phyloP scores from a whole-genome alignment of 495 filamentous ascomycete genomes.

The Lepidopterella palustris region DNA sequence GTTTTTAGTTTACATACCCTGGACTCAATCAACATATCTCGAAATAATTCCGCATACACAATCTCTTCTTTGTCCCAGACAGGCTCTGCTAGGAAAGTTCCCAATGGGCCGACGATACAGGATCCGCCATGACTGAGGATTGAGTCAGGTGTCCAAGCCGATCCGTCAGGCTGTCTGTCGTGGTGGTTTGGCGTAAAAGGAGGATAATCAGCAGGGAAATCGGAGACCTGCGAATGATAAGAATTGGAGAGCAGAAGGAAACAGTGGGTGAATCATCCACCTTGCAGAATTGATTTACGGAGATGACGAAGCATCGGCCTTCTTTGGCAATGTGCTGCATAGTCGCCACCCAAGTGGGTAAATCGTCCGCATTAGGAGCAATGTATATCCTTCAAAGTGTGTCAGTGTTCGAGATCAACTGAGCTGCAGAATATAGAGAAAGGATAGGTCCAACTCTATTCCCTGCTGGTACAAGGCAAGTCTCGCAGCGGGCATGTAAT shows the following conservation, averaged over 20 bases:
- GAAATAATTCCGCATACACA: constrained; percentile 36
- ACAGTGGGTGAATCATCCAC: not conserved
- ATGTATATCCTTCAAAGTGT: constrained; percentile 35
- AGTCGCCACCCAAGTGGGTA: constrained; percentile 38
- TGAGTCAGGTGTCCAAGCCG: constrained; percentile 35
- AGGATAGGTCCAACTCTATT: constrained; percentile 34
- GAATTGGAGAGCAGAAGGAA: not conserved
- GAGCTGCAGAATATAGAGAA: too few species aligned
- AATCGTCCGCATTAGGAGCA: constrained; percentile 40
- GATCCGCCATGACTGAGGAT: constrained; percentile 40
- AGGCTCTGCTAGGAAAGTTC: constrained; percentile 36
- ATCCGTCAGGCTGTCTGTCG: constrained; percentile 37
- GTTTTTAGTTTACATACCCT: constrained; percentile 29
- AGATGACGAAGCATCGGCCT: constrained; percentile 41
- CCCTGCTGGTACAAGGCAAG: constrained; percentile 42
- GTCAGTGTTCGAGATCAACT: too few species aligned
- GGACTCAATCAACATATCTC: constrained; percentile 35
- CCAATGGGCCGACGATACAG: constrained; percentile 39
- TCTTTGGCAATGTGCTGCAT: constrained; percentile 45
- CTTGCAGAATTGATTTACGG: constrained; percentile 38
- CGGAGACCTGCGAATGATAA: constrained; percentile 29
- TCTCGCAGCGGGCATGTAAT: constrained; percentile 42
- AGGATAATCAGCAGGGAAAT: constrained; percentile 41
- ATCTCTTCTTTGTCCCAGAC: constrained; percentile 40
- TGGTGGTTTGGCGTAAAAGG: constrained; percentile 39